Evolutionary conservation across 768 basidiomycete species (phyloP), one percentile per base, ranked within the genome.

Genomic region (Lactarius trivialis): DNA sequence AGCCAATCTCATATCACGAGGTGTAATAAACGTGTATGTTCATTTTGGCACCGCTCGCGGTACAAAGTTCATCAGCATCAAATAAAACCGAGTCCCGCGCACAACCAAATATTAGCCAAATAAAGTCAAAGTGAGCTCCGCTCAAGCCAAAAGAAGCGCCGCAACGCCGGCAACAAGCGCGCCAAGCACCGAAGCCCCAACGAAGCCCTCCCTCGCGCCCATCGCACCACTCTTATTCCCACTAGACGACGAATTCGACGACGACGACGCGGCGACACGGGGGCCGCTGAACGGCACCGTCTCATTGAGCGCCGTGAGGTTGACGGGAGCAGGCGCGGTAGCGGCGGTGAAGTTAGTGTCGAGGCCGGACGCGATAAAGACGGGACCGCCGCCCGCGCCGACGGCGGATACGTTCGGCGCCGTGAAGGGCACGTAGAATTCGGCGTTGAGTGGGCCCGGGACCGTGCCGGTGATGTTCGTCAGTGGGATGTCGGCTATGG

Each of bases 401-500:
- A 68, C 64, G 39, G 74, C 76, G 45, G 66, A 67, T 28, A 60
- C 55, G 70, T 79, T 71, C 2, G 82, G 81, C 7, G 81, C 78
- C 7, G 73, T 11, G 43, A 43, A 11, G 11, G 81, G 80, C 21
- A 77, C 72, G 65, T 73, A 82, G 26, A 67, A 61, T 5, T 63
- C 49, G 28, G 73, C 67, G 68, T 80, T 81, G 65, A 81, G 72
- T 33, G 79, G 70, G 28, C 82, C 82, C 9, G 79, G 73, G 60
- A 73, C 72, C 14, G 69, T 75, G 41, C 74, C 77, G 4, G 77
- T 77, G 3, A 74, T 15, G 70, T 83, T 83, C 41, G 76, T 69
- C 30, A 73, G 58, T 1, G 79, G 76, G 50, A 74, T 60, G 5
- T 63, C 55, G 53, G 61, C 24, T 26, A 59, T 51, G 7, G 70